Evolutionary conservation across 176 grass and related monocot species (phyloP).

Genomic region (Secale cereale): DNA sequence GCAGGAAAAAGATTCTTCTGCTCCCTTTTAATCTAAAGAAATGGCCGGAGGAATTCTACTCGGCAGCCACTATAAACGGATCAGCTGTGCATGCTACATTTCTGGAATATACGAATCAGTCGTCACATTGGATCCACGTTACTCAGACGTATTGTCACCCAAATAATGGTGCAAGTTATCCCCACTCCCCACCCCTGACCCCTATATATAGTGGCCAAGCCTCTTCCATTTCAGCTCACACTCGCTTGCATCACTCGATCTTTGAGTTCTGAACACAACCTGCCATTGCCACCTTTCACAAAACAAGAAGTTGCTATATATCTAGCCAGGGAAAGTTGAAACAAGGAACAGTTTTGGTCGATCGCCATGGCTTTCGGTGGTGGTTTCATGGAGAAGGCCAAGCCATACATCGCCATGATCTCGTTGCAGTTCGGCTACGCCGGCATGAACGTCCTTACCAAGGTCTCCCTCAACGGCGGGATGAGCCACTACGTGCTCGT

Average conservation of each 20-base stretch:
- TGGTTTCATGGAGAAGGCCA: constrained; percentile 48
- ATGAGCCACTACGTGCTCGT: constrained; percentile 95
- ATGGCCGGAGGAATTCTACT: constrained; percentile 11
- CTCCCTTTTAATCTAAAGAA: not conserved
- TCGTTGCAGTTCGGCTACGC: constrained; percentile 85
- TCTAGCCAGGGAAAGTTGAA: not conserved
- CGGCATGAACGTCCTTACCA: constrained; percentile 90
- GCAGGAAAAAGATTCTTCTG: not conserved
- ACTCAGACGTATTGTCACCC: constrained; percentile 14
- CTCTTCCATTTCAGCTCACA: not conserved
- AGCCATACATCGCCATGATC: constrained; percentile 84
- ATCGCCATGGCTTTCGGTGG: constrained; percentile 28
- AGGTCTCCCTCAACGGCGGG: constrained; percentile 72
- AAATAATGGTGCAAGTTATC: not conserved
- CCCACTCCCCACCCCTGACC: not conserved
- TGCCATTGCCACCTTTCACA: not conserved
- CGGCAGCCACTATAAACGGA: constrained; percentile 17
- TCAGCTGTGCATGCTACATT: not conserved
- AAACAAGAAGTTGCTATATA: not conserved
- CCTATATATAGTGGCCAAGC: constrained; percentile 19
- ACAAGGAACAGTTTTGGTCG: not conserved
- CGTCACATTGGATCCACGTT: constrained; percentile 5
- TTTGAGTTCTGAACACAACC: not conserved
- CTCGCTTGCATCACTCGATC: not conserved
- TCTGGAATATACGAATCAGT: constrained; percentile 24